A percentile compares a stretch with the other conserved stretches of the same genome.
These are phyloP conservation scores for Coccomyxa subellipsoidea DNA, from an alignment of 163 green algal species.

Conservation along the genomic window DNA sequence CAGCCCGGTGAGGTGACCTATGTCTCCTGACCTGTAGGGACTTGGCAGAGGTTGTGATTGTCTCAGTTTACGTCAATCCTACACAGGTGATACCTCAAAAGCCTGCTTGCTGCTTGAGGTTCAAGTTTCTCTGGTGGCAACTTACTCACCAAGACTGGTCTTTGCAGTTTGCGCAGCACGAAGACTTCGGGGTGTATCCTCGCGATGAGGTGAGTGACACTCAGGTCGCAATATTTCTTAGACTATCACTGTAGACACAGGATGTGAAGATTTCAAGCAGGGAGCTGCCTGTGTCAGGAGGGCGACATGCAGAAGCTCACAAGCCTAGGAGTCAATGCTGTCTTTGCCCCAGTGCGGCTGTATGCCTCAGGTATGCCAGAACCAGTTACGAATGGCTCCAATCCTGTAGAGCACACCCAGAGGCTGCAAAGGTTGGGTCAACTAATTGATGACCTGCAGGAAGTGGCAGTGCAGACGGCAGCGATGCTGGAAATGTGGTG, in stretches of 20 bases:
- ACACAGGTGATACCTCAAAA: constrained; percentile 64
- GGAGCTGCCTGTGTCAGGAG: constrained; percentile 38
- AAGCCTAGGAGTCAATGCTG: constrained; percentile 56
- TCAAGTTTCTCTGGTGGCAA: neutral
- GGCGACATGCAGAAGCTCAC: constrained; percentile 75
- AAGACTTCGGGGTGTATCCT: constrained; percentile 95
- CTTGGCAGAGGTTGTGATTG: constrained; percentile 79
- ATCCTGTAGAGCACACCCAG: too few species aligned
- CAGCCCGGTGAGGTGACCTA: too few species aligned
- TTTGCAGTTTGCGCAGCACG: constrained; percentile 70
- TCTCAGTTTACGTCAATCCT: constrained; percentile 97
- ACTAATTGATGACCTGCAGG: neutral
- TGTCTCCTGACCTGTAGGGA: constrained; percentile 55
- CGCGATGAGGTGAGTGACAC: constrained; percentile 45
- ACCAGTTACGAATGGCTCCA: too few species aligned
- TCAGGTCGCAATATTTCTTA: too few species aligned
- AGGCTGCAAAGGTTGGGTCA: too few species aligned
- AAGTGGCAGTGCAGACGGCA: neutral
- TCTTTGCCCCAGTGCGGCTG: constrained; percentile 80
- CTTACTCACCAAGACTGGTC: neutral
- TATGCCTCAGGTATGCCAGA: constrained; percentile 51
- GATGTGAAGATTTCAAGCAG: too few species aligned
- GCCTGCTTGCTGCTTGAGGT: neutral
- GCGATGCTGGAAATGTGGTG: constrained; percentile 33
- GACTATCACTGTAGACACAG: too few species aligned